A percentile compares a stretch with the other conserved stretches of the same genome.
Conservation (phyloP, 257 asterid genomes). For the Phtheirospermum japonicum region DNA sequence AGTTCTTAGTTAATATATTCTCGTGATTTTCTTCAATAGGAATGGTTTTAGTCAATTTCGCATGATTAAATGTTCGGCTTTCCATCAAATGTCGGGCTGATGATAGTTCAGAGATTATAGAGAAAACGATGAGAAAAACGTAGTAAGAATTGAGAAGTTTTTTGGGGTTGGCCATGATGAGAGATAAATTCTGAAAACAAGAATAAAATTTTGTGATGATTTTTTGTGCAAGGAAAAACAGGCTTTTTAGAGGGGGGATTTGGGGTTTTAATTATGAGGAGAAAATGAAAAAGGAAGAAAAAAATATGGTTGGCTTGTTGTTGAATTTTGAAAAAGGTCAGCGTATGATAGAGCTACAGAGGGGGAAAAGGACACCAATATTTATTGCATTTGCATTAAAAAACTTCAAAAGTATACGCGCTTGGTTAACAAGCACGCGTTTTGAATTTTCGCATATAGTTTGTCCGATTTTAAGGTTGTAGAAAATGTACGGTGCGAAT, state of each 20-base stretch:
- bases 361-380: too few relatives aligned
- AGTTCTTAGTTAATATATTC: too few relatives aligned
- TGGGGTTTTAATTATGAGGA: too few relatives aligned
- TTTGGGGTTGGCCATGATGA: slow-evolving; percentile 23
- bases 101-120: background rate
- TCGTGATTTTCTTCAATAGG: background rate
- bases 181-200: background rate
- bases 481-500: too few relatives aligned
- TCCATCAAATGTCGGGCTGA: too few relatives aligned
- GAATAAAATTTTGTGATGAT: background rate
- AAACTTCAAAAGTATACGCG: too few relatives aligned
- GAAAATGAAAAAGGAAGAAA: background rate
- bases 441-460: too few relatives aligned
- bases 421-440: too few relatives aligned
- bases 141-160: background rate
- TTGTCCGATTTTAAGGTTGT: too few relatives aligned
- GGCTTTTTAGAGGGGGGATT: too few relatives aligned
- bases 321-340: too few relatives aligned
- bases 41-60: background rate
- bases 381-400: too few relatives aligned
- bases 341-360: background rate
- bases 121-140: slow-evolving; percentile 15
- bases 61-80: background rate
- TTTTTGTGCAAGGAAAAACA: background rate
- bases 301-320: background rate